These are phyloP conservation scores for Irpex lacteus DNA, from an alignment of 1,284 basidiomycete genomes.

Conservation along the genomic window DNA sequence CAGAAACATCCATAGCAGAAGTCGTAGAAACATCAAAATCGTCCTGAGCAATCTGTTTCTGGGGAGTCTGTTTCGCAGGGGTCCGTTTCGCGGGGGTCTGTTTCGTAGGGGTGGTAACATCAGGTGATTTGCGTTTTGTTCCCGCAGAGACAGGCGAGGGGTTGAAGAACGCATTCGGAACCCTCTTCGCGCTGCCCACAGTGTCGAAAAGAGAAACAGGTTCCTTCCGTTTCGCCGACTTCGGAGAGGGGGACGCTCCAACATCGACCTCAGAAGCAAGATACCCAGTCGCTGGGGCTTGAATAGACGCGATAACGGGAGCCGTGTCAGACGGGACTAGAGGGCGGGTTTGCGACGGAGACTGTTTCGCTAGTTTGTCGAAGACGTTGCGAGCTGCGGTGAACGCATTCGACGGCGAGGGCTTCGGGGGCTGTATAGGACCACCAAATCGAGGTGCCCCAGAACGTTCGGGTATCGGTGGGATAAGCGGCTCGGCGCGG, in stretches of 20 bases:
- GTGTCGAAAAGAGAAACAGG: constrained; percentile 43
- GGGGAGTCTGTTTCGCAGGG: constrained; percentile 9
- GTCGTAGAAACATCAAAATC: constrained; percentile 6
- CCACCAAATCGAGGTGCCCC: constrained; percentile 31
- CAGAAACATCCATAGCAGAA: constrained; percentile 17
- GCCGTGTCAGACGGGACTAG: constrained; percentile 6
- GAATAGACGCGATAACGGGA: neutral
- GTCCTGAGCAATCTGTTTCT: too few species aligned
- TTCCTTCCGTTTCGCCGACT: constrained; percentile 2
- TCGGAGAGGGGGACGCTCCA: neutral
- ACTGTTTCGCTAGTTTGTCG: constrained; percentile 14
- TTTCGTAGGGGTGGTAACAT: constrained; percentile 16
- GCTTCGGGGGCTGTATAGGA: constrained; percentile 9
- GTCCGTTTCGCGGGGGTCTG: constrained; percentile 5
- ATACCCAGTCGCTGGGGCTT: constrained; percentile 3
- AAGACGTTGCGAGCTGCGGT: constrained; percentile 16
- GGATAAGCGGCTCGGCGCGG: constrained; percentile 10
- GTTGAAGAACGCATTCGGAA: constrained; percentile 60
- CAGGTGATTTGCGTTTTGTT: constrained; percentile 14
- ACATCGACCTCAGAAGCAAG: constrained; percentile 12
- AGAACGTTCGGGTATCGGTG: constrained; percentile 24
- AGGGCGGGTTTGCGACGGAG: neutral
- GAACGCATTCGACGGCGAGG: neutral
- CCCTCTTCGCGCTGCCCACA: constrained; percentile 42
- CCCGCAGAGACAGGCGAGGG: constrained; percentile 34